Evolutionary conservation across 495 filamentous ascomycete species (phyloP).

Genomic region (Astrothelium macrocarpum): DNA sequence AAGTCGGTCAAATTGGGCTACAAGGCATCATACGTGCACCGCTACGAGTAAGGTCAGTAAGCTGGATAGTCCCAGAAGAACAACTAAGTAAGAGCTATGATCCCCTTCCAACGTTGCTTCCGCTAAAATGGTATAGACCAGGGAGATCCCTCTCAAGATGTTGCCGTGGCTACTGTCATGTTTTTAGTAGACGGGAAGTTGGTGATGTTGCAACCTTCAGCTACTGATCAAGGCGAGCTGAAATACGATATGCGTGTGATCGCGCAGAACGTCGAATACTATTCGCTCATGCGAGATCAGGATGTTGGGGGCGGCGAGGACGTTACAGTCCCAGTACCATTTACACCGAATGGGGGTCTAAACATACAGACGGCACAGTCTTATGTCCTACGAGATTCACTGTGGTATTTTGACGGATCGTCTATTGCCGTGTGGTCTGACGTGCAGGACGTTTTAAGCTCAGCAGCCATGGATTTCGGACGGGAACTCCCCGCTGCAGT

Average conservation of each 20-base stretch:
- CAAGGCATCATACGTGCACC: conserved; percentile 93
- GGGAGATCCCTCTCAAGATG: conserved; percentile 93
- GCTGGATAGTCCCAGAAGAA: conserved; percentile 89
- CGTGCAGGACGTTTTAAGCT: conserved; percentile 73
- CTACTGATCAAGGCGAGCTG: conserved; percentile 62
- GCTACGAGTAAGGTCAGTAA: conserved; percentile 80
- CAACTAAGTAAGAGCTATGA: conserved; percentile 55
- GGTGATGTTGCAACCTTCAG: conserved; percentile 79
- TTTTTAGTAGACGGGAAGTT: conserved; percentile 95
- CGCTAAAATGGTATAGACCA: conserved; percentile 43
- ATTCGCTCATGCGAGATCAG: conserved; percentile 82
- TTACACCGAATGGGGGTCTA: background rate
- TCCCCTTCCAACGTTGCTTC: background rate
- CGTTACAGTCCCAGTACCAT: background rate
- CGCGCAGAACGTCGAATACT: conserved; percentile 92
- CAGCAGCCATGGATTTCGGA: conserved; percentile 48
- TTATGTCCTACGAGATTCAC: conserved; percentile 64
- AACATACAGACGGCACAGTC: conserved; percentile 7
- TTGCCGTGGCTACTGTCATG: conserved; percentile 84
- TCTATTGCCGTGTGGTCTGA: conserved; percentile 79
- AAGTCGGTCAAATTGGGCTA: conserved; percentile 93
- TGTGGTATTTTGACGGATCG: conserved; percentile 89
- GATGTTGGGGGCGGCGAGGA: conserved; percentile 34
- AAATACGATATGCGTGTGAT: conserved; percentile 99
- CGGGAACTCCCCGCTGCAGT: conserved; percentile 56